Conservation (phyloP, 164 flowering plant species). For the Aristolochia fimbriata region DNA sequence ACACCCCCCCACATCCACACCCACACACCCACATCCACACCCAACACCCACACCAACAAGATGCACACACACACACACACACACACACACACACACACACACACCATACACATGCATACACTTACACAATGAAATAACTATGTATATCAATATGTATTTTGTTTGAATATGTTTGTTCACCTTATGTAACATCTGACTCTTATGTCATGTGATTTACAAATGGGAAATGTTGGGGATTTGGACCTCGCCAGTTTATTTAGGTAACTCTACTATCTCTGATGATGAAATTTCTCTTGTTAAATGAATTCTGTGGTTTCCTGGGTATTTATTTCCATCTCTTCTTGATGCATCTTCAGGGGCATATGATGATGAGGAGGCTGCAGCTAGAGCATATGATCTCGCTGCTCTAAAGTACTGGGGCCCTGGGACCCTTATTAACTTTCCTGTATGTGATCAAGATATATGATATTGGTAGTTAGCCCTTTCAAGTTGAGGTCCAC, state of each 20-base stretch:
- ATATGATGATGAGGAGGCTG: slow-evolving; percentile 99
- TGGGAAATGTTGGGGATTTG: slow-evolving; percentile 22
- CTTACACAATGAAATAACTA: neutral
- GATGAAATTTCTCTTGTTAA: slow-evolving; percentile 1
- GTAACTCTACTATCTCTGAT: slow-evolving; percentile 28
- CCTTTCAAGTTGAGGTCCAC: too few species aligned
- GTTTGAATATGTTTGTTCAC: neutral
- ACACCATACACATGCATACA: neutral
- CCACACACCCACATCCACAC: neutral
- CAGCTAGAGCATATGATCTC: slow-evolving; percentile 99
- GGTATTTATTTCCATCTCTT: neutral
- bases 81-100: neutral
- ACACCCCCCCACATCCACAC: too few species aligned
- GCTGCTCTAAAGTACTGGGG: slow-evolving; percentile 99
- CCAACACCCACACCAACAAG: neutral
- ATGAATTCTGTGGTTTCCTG: neutral
- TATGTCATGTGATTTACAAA: slow-evolving; percentile 9
- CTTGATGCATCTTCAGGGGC: slow-evolving; percentile 48
- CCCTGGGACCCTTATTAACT: slow-evolving; percentile 95
- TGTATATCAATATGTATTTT: neutral
- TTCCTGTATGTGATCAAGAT: slow-evolving; percentile 62
- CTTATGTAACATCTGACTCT: slow-evolving; percentile 15
- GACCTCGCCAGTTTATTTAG: slow-evolving; percentile 62
- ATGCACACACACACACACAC: neutral
- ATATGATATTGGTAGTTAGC: too few species aligned